These are phyloP conservation scores for Scortechinia acanthostroma DNA, from an alignment of 2,329 filamentous ascomycete genomes.

Conservation along the genomic window DNA sequence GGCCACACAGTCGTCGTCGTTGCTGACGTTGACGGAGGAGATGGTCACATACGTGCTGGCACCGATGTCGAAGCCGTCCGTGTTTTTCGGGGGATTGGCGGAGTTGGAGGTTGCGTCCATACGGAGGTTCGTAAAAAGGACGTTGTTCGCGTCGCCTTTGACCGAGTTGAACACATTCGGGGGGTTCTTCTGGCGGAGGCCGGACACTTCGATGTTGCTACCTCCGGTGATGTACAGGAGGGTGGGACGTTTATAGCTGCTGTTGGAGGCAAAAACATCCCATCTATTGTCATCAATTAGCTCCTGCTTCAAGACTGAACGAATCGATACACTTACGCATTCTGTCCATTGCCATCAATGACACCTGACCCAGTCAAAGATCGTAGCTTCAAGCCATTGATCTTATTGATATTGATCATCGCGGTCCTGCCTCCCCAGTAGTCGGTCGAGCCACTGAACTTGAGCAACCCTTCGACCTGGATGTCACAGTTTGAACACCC, in stretches of 20 bases:
- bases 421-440: no score
- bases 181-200: conserved; percentile 28
- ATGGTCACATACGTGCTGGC: conserved; percentile 24
- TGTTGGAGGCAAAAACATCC: conserved; percentile 27
- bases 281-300: conserved; percentile 12
- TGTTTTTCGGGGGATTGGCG: conserved; percentile 26
- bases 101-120: conserved; percentile 28
- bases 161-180: conserved; percentile 33
- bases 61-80: conserved; percentile 32
- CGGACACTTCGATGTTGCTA: conserved; percentile 24
- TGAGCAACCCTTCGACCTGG: no score
- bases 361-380: no score
- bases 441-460: no score
- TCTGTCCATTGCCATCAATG: no score
- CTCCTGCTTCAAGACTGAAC: not conserved
- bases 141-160: conserved; percentile 21
- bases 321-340: no score
- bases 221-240: conserved; percentile 27
- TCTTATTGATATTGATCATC: no score
- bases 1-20: conserved; percentile 34
- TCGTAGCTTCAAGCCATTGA: no score
- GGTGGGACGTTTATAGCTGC: conserved; percentile 26
- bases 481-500: no score
- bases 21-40: conserved; percentile 22
- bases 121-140: conserved; percentile 23